These are phyloP conservation scores for Astragalus glycyphyllos DNA, from an alignment of 306 rosid species.

Conservation along the genomic window DNA sequence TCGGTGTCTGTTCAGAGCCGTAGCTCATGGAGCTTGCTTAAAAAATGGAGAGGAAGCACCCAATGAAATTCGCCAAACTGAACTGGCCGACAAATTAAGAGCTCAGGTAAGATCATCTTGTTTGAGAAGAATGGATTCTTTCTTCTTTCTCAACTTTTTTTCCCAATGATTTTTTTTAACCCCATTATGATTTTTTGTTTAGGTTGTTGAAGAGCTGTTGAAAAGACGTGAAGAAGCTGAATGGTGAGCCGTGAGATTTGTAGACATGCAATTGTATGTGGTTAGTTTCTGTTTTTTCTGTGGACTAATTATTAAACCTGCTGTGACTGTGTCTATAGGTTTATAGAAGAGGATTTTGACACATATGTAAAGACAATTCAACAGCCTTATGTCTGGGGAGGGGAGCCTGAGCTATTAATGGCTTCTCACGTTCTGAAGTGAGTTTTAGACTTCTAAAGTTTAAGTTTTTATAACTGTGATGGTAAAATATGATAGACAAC, in stretches of 20 bases:
- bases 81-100: conserved; percentile 92
- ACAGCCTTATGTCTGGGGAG: conserved; percentile 87
- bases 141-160: background rate
- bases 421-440: conserved; percentile 93
- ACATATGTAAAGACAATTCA: conserved; percentile 73
- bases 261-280: background rate
- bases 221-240: conserved; percentile 89
- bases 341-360: conserved; percentile 89
- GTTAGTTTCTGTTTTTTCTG: conserved; percentile 5
- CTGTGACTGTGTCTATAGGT: conserved; percentile 54
- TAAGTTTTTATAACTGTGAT: background rate
- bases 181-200: conserved; percentile 22
- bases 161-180: conserved; percentile 1
- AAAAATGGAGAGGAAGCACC: conserved; percentile 90
- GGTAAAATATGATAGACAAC: background rate
- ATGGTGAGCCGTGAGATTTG: conserved; percentile 60
- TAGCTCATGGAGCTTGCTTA: conserved; percentile 90
- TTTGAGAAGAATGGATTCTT: background rate
- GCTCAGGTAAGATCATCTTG: conserved; percentile 61
- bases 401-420: conserved; percentile 93
- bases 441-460: conserved; percentile 41
- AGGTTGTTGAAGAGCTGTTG: conserved; percentile 88
- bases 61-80: conserved; percentile 75
- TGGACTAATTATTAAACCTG: background rate
- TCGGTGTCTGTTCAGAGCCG: conserved; percentile 85